Conservation (phyloP, 805 yeast genomes). For the Zygosaccharomyces pseudorouxii region DNA sequence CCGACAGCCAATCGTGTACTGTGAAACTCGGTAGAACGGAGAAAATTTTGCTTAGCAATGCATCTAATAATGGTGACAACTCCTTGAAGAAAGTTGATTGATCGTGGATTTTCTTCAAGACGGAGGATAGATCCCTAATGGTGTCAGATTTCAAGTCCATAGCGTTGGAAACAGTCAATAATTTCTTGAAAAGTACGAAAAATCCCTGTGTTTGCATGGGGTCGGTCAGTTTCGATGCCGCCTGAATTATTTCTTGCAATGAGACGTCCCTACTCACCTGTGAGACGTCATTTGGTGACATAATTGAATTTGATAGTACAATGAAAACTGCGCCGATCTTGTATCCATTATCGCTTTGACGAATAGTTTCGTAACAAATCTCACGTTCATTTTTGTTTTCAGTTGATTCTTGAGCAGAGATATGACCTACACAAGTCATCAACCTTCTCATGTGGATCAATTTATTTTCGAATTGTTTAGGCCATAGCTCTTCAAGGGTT, state of each 20-base stretch:
- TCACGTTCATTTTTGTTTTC: constrained; percentile 22
- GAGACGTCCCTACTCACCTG: constrained; percentile 14
- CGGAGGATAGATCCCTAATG: constrained; percentile 9
- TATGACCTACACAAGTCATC: constrained; percentile 23
- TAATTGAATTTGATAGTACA: constrained; percentile 27
- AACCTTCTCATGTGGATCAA: constrained; percentile 33
- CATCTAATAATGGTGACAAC: constrained; percentile 22
- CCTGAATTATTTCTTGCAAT: constrained; percentile 15
- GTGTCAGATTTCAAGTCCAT: constrained; percentile 19
- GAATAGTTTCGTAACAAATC: constrained; percentile 15
- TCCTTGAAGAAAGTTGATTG: constrained; percentile 27
- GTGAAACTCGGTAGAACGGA: constrained; percentile 28
- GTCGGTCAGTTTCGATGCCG: constrained; percentile 21
- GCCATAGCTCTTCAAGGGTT: constrained; percentile 15
- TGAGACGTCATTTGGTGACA: constrained; percentile 21
- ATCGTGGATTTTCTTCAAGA: constrained; percentile 23
- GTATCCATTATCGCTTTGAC: constrained; percentile 18
- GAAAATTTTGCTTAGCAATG: constrained; percentile 25
- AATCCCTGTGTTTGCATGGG: constrained; percentile 34
- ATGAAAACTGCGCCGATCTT: constrained; percentile 25
- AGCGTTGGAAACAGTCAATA: constrained; percentile 22
- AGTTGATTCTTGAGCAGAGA: constrained; percentile 26
- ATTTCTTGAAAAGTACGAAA: constrained; percentile 28
- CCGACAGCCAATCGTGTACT: constrained; percentile 9
- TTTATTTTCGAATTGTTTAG: constrained; percentile 25